Evolutionary conservation across 805 yeast species (phyloP), one percentile per base, ranked within the genome.

Genomic region (Yamadazyma nakazawae): DNA sequence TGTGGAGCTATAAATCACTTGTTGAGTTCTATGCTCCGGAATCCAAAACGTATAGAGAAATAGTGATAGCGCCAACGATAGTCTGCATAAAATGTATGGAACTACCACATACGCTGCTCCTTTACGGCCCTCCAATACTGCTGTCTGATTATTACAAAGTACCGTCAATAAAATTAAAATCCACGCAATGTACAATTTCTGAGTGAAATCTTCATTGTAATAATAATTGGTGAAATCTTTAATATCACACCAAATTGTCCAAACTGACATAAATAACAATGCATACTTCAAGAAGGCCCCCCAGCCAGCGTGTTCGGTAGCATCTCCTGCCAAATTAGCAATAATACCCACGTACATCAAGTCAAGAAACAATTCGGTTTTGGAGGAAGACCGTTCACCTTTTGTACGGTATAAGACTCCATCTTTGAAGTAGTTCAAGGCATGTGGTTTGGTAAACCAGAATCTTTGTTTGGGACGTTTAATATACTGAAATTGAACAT

Each of bases 161-260:
- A 80, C 54, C 8, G 80, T 71, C 48, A 82, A 63, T 34, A 81
- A 60, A 1, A 64, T 55, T 52, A 82, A 60, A 14, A 76, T 70
- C 85, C 84, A 80, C 16, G 80, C 50, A 14, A 81, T 71, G 56
- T 74, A 78, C 0, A 66, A 8, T 45, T 75, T 72, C 56, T 83
- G 88, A 3, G 78, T 56, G 42, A 82, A 59, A 60, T 83, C 87
- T 54, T 81, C 83, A 48, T 68, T 79, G 57, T 75, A 82, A 61
- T 80, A 82, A 56, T 79, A 81, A 60, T 82, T 80, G 73, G 80
- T 79, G 54, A 81, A 72, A 48, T 81, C 85, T 55, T 80, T 78
- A 48, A 82, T 66, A 54, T 81, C 86, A n/a, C 73, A 60, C 87
- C 88, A 82, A 18, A 82, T 77, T 17, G 73, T 74, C 79, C 81